phyloP scores from a whole-genome alignment of 768 basidiomycete species.

The Suillus decipiens region DNA sequence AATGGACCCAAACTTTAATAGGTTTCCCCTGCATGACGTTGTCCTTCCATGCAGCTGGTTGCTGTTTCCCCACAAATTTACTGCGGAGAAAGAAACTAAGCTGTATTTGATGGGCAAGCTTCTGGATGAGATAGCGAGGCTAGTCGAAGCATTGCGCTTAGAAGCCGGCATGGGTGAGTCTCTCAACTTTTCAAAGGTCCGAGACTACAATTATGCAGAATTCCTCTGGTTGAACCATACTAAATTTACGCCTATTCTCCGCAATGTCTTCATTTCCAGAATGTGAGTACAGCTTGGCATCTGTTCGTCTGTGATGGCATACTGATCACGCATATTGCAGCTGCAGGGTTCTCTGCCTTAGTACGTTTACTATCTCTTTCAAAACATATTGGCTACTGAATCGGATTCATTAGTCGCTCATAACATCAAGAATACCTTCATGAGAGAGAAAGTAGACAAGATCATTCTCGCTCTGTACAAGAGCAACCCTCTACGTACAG shows the following conservation, averaged over 20 bases:
- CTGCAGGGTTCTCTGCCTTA: constrained; percentile 47
- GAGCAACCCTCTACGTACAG: constrained; percentile 1
- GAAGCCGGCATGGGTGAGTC: constrained; percentile 31
- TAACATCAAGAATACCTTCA: constrained; percentile 24
- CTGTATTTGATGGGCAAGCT: constrained; percentile 13
- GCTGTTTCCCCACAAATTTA: constrained; percentile 21
- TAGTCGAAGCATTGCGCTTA: constrained; percentile 33
- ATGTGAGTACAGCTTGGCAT: constrained; percentile 38
- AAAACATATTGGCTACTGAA: neutral
- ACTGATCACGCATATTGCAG: constrained; percentile 30
- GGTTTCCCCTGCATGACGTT: constrained; percentile 41
- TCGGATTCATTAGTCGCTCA: constrained; percentile 30
- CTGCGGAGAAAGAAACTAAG: constrained; percentile 12
- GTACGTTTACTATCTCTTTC: constrained; percentile 34
- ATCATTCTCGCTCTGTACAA: constrained; percentile 17
- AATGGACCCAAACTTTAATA: constrained; percentile 13
- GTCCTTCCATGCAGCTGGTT: constrained; percentile 61
- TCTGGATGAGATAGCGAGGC: constrained; percentile 18
- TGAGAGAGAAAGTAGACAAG: constrained; percentile 11
- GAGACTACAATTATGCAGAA: neutral
- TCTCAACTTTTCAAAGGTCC: neutral
- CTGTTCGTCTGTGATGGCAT: neutral
- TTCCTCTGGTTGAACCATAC: constrained; percentile 13
- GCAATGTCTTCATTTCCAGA: constrained; percentile 46
- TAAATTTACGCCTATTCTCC: constrained; percentile 22